Conservation (phyloP, 2,329 filamentous ascomycete species). For the Arthrobotrys entomopaga region DNA sequence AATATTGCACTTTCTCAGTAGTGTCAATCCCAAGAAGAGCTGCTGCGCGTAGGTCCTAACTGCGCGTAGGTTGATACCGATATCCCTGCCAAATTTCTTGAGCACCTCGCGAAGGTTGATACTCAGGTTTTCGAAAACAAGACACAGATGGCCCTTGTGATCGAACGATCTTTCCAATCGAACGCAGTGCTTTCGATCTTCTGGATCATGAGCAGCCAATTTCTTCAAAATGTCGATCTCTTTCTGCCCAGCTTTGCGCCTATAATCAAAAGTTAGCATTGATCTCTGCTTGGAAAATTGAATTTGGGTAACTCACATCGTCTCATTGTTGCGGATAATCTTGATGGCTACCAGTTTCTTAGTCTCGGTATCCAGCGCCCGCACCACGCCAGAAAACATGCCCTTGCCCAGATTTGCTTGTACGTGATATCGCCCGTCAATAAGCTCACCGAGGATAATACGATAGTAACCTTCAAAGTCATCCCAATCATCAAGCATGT, state of each 20-base stretch:
- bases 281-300: neutral
- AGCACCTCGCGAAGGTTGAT: constrained; percentile 93
- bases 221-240: constrained; percentile 94
- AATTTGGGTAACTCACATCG: constrained; percentile 68
- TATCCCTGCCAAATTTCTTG: constrained; percentile 93
- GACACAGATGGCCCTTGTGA: constrained; percentile 93
- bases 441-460: constrained; percentile 87
- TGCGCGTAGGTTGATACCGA: constrained; percentile 88
- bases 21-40: constrained; percentile 87
- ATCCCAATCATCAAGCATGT: constrained; percentile 90
- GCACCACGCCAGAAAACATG: constrained; percentile 96
- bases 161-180: constrained; percentile 88
- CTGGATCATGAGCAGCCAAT: constrained; percentile 83
- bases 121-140: constrained; percentile 92
- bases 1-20: constrained; percentile 91
- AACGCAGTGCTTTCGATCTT: constrained; percentile 91
- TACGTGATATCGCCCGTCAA: constrained; percentile 89
- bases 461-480: constrained; percentile 97
- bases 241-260: constrained; percentile 86
- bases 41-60: constrained; percentile 91
- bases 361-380: constrained; percentile 79
- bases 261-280: constrained; percentile 59
- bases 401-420: constrained; percentile 88
- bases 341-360: constrained; percentile 90
- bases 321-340: constrained; percentile 96